Percentiles rank a stretch among this genome's conserved stretches.
phyloP scores from a whole-genome alignment of 2,329 filamentous ascomycete genomes.

The Akanthomyces muscarius region DNA sequence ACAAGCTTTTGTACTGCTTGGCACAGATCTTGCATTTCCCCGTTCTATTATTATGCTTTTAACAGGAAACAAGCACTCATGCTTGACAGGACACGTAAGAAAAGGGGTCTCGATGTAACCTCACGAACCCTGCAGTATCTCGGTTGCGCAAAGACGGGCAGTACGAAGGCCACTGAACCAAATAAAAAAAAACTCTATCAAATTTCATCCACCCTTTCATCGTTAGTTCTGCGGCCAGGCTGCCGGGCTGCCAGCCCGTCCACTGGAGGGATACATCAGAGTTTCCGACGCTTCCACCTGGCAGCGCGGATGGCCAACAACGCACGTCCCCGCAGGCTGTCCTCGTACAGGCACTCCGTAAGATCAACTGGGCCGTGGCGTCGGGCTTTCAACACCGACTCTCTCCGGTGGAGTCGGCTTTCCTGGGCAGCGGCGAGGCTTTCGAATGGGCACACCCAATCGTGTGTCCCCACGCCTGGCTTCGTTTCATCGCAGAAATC shows the following conservation, averaged over 20 bases:
- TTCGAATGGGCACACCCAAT: not conserved
- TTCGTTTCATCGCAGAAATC: slow-evolving; percentile 3
- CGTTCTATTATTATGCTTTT: not conserved
- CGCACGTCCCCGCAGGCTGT: slow-evolving; percentile 3
- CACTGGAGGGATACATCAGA: not conserved
- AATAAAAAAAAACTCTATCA: not conserved
- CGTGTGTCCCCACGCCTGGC: not conserved
- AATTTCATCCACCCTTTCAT: not conserved
- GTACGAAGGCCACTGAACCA: not conserved
- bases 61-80: not conserved
- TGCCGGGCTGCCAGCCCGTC: not conserved
- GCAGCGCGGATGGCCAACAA: not conserved
- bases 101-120: not conserved
- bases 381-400: slow-evolving; percentile 1
- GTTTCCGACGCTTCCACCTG: not conserved
- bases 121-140: not conserved
- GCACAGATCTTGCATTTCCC: slow-evolving; percentile 5
- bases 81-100: not conserved
- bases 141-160: not conserved
- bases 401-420: not conserved
- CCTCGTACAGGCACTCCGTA: not conserved
- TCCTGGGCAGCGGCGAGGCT: not conserved
- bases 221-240: not conserved
- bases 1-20: not conserved
- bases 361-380: not conserved